These are phyloP conservation scores for Hyaloscypha bicolor DNA, from an alignment of 495 filamentous ascomycete genomes.

Conservation along the genomic window DNA sequence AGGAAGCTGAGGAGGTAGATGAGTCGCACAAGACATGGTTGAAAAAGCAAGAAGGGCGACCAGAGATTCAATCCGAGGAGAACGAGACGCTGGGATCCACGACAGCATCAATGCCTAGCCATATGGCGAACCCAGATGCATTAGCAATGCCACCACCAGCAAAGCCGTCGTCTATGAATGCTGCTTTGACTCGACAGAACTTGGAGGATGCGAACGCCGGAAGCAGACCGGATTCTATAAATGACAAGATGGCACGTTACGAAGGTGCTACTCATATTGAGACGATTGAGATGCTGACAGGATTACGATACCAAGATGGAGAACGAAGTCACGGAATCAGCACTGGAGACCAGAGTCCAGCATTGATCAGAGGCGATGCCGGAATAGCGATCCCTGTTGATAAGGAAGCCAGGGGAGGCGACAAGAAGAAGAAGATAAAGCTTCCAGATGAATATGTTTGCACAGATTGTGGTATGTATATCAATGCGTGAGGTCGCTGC, in stretches of 20 bases:
- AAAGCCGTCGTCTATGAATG: constrained; percentile 60
- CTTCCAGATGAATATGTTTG: constrained; percentile 93
- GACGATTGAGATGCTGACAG: constrained; percentile 92
- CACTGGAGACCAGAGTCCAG: constrained; percentile 77
- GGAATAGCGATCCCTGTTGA: constrained; percentile 83
- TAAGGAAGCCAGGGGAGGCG: constrained; percentile 65
- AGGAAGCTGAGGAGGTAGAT: constrained; percentile 79
- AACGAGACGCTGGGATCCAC: constrained; percentile 32
- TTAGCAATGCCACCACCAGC: constrained; percentile 70
- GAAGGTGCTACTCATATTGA: constrained; percentile 79
- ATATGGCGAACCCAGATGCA: constrained; percentile 35
- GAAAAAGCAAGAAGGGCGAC: constrained; percentile 54
- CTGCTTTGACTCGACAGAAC: constrained; percentile 73
- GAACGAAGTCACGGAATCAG: constrained; percentile 88
- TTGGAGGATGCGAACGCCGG: constrained; percentile 74
- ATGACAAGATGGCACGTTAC: constrained; percentile 74
- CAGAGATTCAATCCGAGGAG: constrained; percentile 56
- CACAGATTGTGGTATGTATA: constrained; percentile 77
- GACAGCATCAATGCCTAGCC: constrained; percentile 19
- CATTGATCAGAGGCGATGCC: constrained; percentile 80
- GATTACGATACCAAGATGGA: constrained; percentile 83
- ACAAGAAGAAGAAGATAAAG: constrained; percentile 89
- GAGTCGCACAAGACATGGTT: constrained; percentile 53
- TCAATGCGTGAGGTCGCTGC: constrained; percentile 2
- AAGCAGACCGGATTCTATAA: constrained; percentile 70